phyloP scores from a whole-genome alignment of 352 stramenopile genomes.

The Globisporangium takayamanum region DNA sequence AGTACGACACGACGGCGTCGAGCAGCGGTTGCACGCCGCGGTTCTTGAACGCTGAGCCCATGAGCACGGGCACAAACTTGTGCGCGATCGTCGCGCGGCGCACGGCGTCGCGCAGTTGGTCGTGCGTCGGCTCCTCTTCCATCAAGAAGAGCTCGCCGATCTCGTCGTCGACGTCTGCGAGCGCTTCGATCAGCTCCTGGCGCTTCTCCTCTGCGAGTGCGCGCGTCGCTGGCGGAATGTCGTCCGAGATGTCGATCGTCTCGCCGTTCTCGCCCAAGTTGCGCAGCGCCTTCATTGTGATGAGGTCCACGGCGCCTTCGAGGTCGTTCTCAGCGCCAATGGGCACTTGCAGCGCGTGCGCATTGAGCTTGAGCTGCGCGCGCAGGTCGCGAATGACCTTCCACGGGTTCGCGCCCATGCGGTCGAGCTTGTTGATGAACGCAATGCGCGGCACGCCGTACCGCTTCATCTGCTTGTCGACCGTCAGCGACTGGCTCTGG shows the following conservation, averaged over 20 bases:
- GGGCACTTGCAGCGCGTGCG: slow-evolving; percentile 94
- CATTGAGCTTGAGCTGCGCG: slow-evolving; percentile 96
- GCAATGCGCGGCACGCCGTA: slow-evolving; percentile 98
- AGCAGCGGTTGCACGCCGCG: slow-evolving; percentile 98
- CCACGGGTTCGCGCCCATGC: slow-evolving; percentile 94
- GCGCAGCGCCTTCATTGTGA: slow-evolving; percentile 86
- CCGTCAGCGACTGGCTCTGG: slow-evolving; percentile 97
- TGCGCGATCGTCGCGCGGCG: slow-evolving; percentile 93
- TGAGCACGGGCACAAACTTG: slow-evolving; percentile 98
- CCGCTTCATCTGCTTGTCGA: slow-evolving; percentile 99
- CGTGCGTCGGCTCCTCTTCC: slow-evolving; percentile 91
- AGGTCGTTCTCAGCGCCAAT: slow-evolving; percentile 96
- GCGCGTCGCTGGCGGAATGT: slow-evolving; percentile 87
- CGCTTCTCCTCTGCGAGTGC: slow-evolving; percentile 88
- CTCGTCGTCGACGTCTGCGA: slow-evolving; percentile 98
- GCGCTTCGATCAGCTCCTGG: slow-evolving; percentile 89
- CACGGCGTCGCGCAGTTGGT: slow-evolving; percentile 93
- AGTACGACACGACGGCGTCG: slow-evolving; percentile 96
- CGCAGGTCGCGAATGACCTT: slow-evolving; percentile 94
- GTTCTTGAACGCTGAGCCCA: slow-evolving; percentile 98
- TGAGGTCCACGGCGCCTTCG: slow-evolving; percentile 95
- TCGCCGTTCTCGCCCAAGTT: slow-evolving; percentile 92
- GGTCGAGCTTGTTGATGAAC: slow-evolving; percentile 99
- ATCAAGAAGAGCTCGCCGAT: slow-evolving; percentile 99
- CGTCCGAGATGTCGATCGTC: slow-evolving; percentile 78